Conservation (phyloP, 2,329 filamentous ascomycete genomes). For the Orbilia javanica region DNA sequence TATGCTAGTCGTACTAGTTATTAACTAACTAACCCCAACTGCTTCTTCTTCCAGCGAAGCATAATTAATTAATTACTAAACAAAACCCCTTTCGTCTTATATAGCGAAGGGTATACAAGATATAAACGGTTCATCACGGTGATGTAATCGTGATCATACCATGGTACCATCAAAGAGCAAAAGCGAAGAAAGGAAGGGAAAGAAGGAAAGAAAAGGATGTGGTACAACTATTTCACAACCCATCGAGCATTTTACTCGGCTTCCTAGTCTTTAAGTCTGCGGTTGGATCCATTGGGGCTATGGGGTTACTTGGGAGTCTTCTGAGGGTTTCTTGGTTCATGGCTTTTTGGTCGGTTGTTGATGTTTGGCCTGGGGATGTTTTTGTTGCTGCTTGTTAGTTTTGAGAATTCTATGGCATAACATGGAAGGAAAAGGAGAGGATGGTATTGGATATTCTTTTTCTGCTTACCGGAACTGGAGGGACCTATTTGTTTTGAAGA, state of each 20-base stretch:
- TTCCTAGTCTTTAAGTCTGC: constrained; percentile 50
- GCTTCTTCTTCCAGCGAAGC: too few relatives aligned
- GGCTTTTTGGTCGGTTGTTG: constrained; percentile 16
- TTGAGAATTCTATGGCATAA: too few relatives aligned
- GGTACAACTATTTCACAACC: constrained; percentile 37
- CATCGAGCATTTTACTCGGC: constrained; percentile 34
- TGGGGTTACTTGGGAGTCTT: constrained; percentile 33
- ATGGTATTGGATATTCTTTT: too few relatives aligned
- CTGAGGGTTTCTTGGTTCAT: constrained; percentile 40
- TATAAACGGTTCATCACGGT: too few relatives aligned
- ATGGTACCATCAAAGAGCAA: too few relatives aligned
- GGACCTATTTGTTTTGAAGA: constrained; percentile 39
- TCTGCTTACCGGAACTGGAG: constrained; percentile 31
- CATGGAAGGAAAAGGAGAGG: neutral
- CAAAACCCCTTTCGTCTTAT: too few relatives aligned
- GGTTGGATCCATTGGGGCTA: constrained; percentile 44
- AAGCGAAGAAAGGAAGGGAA: too few relatives aligned
- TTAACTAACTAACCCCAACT: too few relatives aligned
- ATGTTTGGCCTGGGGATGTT: constrained; percentile 40
- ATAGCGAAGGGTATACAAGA: too few relatives aligned
- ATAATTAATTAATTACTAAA: too few relatives aligned
- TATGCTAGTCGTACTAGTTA: too few relatives aligned
- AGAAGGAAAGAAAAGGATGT: neutral
- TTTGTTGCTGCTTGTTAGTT: neutral
- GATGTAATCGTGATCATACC: too few relatives aligned